phyloP scores from a whole-genome alignment of 345 rosid species.

The Gossypium bickii region DNA sequence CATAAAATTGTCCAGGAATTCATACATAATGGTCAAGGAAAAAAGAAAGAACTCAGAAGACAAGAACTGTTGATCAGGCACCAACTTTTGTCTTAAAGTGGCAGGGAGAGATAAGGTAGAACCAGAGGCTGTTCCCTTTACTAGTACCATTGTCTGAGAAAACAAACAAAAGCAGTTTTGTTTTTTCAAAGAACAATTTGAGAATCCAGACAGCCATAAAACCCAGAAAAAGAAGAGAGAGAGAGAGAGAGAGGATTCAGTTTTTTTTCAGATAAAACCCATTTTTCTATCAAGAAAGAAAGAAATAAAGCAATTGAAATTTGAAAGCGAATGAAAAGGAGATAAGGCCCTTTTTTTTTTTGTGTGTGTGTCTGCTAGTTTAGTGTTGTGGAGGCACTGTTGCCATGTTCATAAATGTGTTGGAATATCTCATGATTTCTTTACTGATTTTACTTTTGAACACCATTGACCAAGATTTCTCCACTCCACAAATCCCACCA shows the following conservation, averaged over 20 bases:
- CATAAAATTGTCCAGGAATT: conserved; percentile 36
- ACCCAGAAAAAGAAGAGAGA: conserved; percentile 16
- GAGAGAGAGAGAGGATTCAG: conserved; percentile 11
- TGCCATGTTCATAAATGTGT: conserved; percentile 11
- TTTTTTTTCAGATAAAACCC: conserved; percentile 7
- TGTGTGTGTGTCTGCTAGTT: background rate
- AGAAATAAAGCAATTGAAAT: conserved; percentile 8
- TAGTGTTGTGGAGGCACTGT: conserved; percentile 11
- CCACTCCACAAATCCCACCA: conserved; percentile 3
- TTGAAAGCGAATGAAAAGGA: conserved; percentile 13
- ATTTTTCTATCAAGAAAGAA: background rate
- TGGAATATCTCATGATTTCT: conserved; percentile 16
- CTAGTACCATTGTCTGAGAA: conserved; percentile 24
- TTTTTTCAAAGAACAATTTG: conserved; percentile 17
- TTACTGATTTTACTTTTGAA: conserved; percentile 3
- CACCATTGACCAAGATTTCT: conserved; percentile 6
- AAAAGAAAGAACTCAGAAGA: background rate
- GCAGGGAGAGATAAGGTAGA: conserved; percentile 39
- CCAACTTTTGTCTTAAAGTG: conserved; percentile 31
- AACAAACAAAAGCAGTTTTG: conserved; percentile 30
- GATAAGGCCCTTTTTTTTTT: conserved; percentile 20
- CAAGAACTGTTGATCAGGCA: conserved; percentile 20
- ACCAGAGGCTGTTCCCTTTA: conserved; percentile 32
- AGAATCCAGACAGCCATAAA: conserved; percentile 21
- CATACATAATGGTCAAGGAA: conserved; percentile 14